These are phyloP conservation scores for Thielaviopsis punctulata DNA, from an alignment of 2,329 filamentous ascomycete genomes.

Conservation along the genomic window DNA sequence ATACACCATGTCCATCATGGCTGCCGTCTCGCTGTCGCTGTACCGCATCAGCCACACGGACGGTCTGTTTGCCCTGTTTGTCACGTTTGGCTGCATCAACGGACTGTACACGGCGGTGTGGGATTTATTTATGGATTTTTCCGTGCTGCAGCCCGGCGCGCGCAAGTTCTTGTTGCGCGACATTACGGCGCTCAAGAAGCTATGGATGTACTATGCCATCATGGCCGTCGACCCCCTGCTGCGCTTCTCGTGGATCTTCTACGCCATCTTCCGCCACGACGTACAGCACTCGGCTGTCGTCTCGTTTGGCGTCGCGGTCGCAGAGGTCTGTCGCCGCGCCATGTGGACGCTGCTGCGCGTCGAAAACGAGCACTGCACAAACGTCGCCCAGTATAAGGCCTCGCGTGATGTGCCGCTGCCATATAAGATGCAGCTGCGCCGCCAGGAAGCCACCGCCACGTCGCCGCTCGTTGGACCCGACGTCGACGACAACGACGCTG, in stretches of 20 bases:
- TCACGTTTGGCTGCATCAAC: constrained; percentile 67
- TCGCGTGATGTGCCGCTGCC: constrained; percentile 75
- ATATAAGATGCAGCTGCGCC: constrained; percentile 40
- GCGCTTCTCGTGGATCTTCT: constrained; percentile 89
- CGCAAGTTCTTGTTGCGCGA: constrained; percentile 54
- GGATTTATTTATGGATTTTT: constrained; percentile 96
- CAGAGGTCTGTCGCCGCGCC: constrained; percentile 68
- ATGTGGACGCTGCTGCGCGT: constrained; percentile 89
- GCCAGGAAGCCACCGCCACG: constrained; percentile 10
- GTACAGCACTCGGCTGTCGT: constrained; percentile 68
- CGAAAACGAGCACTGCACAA: constrained; percentile 93
- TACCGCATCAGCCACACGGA: constrained; percentile 55
- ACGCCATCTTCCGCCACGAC: constrained; percentile 65
- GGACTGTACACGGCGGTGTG: constrained; percentile 69
- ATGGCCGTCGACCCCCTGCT: constrained; percentile 72
- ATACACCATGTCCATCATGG: constrained; percentile 69
- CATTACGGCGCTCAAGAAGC: constrained; percentile 58
- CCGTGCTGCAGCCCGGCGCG: constrained; percentile 61
- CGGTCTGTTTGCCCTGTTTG: constrained; percentile 50
- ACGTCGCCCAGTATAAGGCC: constrained; percentile 79
- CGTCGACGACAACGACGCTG: not conserved
- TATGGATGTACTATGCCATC: constrained; percentile 72
- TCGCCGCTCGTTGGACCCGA: not conserved
- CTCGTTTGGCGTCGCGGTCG: constrained; percentile 61
- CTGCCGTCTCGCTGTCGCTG: constrained; percentile 61